Conservation (phyloP, 768 basidiomycete species). For the Amanita muscaria region DNA sequence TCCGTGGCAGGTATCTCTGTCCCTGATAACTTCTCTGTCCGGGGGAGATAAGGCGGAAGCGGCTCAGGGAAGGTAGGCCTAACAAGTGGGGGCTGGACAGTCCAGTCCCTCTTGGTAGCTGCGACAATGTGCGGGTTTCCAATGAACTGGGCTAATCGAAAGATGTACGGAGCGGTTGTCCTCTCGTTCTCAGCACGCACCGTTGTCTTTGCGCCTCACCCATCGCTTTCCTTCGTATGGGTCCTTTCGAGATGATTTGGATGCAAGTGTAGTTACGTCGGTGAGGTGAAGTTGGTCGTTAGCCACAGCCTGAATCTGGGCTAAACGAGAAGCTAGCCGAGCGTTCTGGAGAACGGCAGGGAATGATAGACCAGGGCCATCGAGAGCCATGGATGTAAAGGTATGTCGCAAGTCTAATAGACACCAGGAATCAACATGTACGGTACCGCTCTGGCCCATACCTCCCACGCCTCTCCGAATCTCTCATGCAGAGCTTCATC, state of each 20-base stretch:
- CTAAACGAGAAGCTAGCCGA: slow-evolving; percentile 41
- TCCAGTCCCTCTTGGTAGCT: slow-evolving; percentile 53
- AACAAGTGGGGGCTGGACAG: slow-evolving; percentile 31
- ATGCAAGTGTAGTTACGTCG: not conserved
- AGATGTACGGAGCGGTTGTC: slow-evolving; percentile 2
- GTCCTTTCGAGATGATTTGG: slow-evolving; percentile 39
- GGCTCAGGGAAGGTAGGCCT: slow-evolving; percentile 69
- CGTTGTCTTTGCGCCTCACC: slow-evolving; percentile 69
- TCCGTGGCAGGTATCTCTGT: slow-evolving; percentile 32
- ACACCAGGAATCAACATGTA: slow-evolving; percentile 41
- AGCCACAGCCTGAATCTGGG: slow-evolving; percentile 34
- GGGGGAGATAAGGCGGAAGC: slow-evolving; percentile 60
- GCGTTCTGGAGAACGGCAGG: slow-evolving; percentile 60
- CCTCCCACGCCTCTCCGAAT: slow-evolving; percentile 35
- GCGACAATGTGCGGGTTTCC: slow-evolving; percentile 64
- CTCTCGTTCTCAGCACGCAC: slow-evolving; percentile 28
- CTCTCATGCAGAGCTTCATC: slow-evolving; percentile 31
- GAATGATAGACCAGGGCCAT: slow-evolving; percentile 48
- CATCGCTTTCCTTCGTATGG: slow-evolving; percentile 75
- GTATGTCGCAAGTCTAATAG: slow-evolving; percentile 21
- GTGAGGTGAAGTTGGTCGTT: slow-evolving; percentile 10
- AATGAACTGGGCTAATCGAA: slow-evolving; percentile 53
- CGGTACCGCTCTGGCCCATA: slow-evolving; percentile 36
- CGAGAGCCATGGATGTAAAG: not conserved
- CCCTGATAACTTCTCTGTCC: slow-evolving; percentile 45